These are phyloP conservation scores for Didymella sp. DNA, from an alignment of 2,329 filamentous ascomycete genomes.

Conservation along the genomic window DNA sequence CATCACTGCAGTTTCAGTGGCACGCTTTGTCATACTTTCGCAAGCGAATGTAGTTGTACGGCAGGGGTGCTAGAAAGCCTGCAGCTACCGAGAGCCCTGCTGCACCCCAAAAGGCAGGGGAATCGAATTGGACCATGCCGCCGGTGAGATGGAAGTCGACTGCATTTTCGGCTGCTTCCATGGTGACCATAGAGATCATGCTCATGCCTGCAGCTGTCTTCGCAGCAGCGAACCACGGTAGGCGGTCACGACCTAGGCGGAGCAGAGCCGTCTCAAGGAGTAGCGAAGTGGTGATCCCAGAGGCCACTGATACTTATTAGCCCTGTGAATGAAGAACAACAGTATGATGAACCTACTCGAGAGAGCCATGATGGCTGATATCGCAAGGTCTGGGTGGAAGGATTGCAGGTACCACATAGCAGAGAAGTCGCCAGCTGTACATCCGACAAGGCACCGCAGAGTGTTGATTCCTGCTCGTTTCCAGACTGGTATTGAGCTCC, in stretches of 20 bases:
- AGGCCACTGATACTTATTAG: constrained; percentile 54
- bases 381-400: constrained; percentile 56
- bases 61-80: constrained; percentile 59
- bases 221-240: constrained; percentile 57
- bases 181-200: constrained; percentile 65
- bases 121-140: constrained; percentile 56
- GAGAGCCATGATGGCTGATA: constrained; percentile 59
- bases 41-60: constrained; percentile 61
- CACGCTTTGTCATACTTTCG: constrained; percentile 59
- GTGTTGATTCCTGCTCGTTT: constrained; percentile 62
- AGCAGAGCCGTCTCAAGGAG: constrained; percentile 62
- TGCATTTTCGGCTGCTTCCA: constrained; percentile 63
- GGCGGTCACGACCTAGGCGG: constrained; percentile 55
- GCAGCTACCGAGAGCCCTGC: constrained; percentile 55
- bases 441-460: constrained; percentile 62
- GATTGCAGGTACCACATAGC: constrained; percentile 63
- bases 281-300: constrained; percentile 61
- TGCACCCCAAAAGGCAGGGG: constrained; percentile 61
- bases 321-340: not conserved
- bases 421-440: constrained; percentile 64
- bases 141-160: constrained; percentile 65
- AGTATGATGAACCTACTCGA: constrained; percentile 46
- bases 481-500: constrained; percentile 54
- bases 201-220: constrained; percentile 66
- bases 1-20: constrained; percentile 50